phyloP scores from a whole-genome alignment of 371 early-diverging fungal genomes.

The Mucor racemosus region DNA sequence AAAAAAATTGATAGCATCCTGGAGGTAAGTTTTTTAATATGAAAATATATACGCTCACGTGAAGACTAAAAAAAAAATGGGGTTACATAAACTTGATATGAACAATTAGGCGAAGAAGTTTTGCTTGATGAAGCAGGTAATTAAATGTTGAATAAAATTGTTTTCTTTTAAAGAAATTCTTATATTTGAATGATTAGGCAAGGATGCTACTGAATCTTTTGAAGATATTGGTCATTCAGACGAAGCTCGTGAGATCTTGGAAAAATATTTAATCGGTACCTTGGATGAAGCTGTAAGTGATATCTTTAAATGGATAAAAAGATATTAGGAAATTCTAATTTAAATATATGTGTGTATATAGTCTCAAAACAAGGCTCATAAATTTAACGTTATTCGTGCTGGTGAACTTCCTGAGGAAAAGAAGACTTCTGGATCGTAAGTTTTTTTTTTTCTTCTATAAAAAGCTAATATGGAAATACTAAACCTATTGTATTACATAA shows the following conservation, averaged over 20 bases:
- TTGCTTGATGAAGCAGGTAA: slow-evolving; percentile 63
- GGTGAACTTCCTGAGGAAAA: slow-evolving; percentile 47
- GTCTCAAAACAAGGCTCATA: slow-evolving; percentile 31
- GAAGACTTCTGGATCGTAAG: slow-evolving; percentile 44
- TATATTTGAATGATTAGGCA: slow-evolving; percentile 45
- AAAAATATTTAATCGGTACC: slow-evolving; percentile 46
- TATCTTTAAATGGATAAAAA: background rate
- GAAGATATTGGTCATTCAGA: slow-evolving; percentile 93
- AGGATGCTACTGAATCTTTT: slow-evolving; percentile 85
- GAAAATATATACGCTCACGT: background rate
- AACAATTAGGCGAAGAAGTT: slow-evolving; percentile 61
- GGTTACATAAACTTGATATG: background rate
- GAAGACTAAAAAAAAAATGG: background rate
- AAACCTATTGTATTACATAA: background rate
- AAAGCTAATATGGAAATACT: background rate
- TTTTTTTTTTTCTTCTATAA: background rate
- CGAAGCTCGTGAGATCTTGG: slow-evolving; percentile 57
- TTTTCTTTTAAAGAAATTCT: too few species aligned
- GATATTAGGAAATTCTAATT: background rate
- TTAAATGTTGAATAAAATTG: background rate
- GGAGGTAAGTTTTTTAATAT: slow-evolving; percentile 52
- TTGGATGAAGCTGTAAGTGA: slow-evolving; percentile 49
- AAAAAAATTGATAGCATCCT: slow-evolving; percentile 44
- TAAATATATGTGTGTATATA: background rate
- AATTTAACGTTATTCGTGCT: slow-evolving; percentile 41